Evolutionary conservation across 1,284 basidiomycete species (phyloP), one percentile per base, ranked within the genome.

Genomic region (Austropuccinia psidii): DNA sequence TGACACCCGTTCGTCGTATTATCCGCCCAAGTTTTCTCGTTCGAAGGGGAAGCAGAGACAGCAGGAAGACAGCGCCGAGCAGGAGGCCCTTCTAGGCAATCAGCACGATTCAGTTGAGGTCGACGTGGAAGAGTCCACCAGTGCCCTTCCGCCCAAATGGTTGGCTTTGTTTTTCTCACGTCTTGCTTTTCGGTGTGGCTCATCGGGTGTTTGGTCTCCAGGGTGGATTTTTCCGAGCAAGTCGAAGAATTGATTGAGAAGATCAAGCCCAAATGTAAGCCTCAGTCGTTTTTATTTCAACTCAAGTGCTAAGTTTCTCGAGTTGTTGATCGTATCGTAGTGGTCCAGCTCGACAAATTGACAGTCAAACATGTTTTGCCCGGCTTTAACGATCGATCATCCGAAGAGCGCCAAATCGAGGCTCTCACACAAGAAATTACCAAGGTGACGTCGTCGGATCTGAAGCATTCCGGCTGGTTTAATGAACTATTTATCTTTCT

Each of bases 301-400:
- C 76, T 21, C 7, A 8, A 19, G 19, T 65, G 27, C 37, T 58
- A 61, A n/a, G 11, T 41, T 61, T 4, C 21, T 66, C 21, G 24
- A 50, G 24, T 78, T 75, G 43, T 49, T 73, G 52, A 73, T 65
- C 24, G 75, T 75, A 17, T 47, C 24, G 19, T 78, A 94, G 89
- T 96, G 80, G 79, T 85, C 31, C 82, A 86, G 7, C 87, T 97
- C 55, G 94, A 98, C 81, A 93, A 90, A 80, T 86, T 99, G 9
- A 94, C 98, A 78, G 90, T 93, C 75, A 96, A 93, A 81, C 94
- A 98, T 81, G 89, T 90, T 68, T 86, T 98, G 2, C 96, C 96
- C 75, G 93, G 93, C 1, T 99, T 99, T 81, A 86, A 91, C 79
- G 96, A 99, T 85, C 89, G 95, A 73, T 86, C 90, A 1, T 86